These are phyloP conservation scores for Ambrosiella xylebori DNA, from an alignment of 2,329 filamentous ascomycete species.

Conservation along the genomic window DNA sequence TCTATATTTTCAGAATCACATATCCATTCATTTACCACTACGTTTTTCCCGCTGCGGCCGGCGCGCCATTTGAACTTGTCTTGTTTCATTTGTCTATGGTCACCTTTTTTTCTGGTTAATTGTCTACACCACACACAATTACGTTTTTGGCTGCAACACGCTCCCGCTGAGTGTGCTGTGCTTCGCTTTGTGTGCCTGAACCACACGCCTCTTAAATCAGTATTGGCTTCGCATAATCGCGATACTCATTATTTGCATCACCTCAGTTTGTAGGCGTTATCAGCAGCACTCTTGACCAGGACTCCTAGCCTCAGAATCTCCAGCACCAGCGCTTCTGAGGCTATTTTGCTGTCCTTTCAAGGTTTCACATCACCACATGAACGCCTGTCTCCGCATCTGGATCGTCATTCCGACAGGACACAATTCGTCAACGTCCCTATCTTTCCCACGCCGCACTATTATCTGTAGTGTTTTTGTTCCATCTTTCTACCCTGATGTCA, in stretches of 20 bases:
- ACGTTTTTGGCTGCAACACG: neutral
- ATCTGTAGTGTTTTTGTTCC: neutral
- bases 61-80: neutral
- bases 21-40: neutral
- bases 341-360: neutral
- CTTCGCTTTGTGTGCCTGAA: neutral
- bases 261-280: too few relatives aligned
- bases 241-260: neutral
- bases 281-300: too few relatives aligned
- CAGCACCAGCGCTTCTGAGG: neutral
- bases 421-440: too few relatives aligned
- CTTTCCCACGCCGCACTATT: neutral
- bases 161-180: neutral
- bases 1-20: neutral
- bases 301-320: neutral
- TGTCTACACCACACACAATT: neutral
- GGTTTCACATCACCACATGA: neutral
- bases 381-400: neutral
- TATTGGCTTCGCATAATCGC: neutral
- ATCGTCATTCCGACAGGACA: too few relatives aligned
- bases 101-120: neutral
- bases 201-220: neutral
- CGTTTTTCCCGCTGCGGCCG: neutral
- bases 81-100: constrained; percentile 2
- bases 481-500: neutral